Base-by-base conservation (phyloP, 768 basidiomycete species). In the Infundibulicybe gibba region DNA sequence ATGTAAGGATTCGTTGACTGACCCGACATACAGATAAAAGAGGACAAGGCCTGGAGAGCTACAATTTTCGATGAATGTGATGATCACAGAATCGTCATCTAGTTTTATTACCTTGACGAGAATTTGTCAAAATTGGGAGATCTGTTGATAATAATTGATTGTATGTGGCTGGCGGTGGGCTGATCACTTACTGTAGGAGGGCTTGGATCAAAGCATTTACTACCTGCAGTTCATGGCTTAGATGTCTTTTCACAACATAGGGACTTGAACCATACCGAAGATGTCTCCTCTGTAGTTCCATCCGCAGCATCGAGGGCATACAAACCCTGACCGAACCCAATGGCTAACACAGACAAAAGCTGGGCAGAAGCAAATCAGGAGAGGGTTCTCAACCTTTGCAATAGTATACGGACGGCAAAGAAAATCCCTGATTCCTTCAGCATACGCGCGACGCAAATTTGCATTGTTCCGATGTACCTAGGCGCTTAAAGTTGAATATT, bases 361-460 rank as follows among this genome's bases (percentile, higher is more conserved):
- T 93, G 2, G 37, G 50, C 13, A 46, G 37, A n/a, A 15, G 19
- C 21, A 9, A 19, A 46, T 19, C 40, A 43, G 33, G 44, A 15
- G 49, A 41, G 25, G 47, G 33, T 10, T 37, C 35, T 31, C 41
- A 32, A 32, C 17, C 32, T 16, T 12, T 12, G 21, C 19, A 15
- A 43, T 32, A 2, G 44, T 59, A 75, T 74, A 65, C 76, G 33
- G 55, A 94, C 87, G 43, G 87, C 87, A 64, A 94, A 93, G 70
- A 94, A 94, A 41, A 97, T 83, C 3, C 90, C 85, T 15, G 91
- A 94, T 65, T 97, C 93, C 59, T 87, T 85, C 51, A 97, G 66
- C 94, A 97, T 97, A 11, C 92, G 77, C 15, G 90, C 83, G 2
- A 95, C 83, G 50, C 94, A 94, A 21, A 97, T 92, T 61, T 95